phyloP scores from a whole-genome alignment of 495 filamentous ascomycete species.

The Achaetomiella virescens region DNA sequence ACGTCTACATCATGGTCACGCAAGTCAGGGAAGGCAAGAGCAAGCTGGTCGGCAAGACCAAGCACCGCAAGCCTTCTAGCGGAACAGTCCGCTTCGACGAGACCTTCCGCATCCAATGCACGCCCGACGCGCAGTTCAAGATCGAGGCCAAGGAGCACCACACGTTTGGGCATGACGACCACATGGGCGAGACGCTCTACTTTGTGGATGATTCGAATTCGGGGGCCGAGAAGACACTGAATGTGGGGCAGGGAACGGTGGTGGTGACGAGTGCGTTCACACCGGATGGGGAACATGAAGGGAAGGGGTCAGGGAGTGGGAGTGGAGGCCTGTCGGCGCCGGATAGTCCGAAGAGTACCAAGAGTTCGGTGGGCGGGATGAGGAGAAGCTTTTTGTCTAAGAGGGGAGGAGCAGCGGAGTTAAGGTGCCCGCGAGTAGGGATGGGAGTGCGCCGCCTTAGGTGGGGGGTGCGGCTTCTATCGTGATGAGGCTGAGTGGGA shows the following conservation, averaged over 20 bases:
- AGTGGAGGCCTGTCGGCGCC: constrained; percentile 22
- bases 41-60: constrained; percentile 83
- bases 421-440: constrained; percentile 7
- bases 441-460: constrained; percentile 5
- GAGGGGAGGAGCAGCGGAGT: constrained; percentile 25
- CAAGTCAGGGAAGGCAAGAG: constrained; percentile 54
- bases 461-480: not conserved
- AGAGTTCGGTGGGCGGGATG: constrained; percentile 30
- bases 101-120: constrained; percentile 67
- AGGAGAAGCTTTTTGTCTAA: constrained; percentile 48
- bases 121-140: constrained; percentile 80
- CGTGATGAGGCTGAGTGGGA: too few species aligned
- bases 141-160: constrained; percentile 77
- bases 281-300: constrained; percentile 11
- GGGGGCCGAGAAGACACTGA: constrained; percentile 66
- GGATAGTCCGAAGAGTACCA: constrained; percentile 50
- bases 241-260: constrained; percentile 61
- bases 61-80: constrained; percentile 61
- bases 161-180: constrained; percentile 72
- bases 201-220: constrained; percentile 78
- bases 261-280: constrained; percentile 60
- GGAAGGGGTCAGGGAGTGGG: not conserved
- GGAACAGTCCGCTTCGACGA: constrained; percentile 67
- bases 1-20: constrained; percentile 72
- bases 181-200: constrained; percentile 78